Conservation (phyloP, 192 early-diverging fungal species). For the Spizellomyces punctatus region DNA sequence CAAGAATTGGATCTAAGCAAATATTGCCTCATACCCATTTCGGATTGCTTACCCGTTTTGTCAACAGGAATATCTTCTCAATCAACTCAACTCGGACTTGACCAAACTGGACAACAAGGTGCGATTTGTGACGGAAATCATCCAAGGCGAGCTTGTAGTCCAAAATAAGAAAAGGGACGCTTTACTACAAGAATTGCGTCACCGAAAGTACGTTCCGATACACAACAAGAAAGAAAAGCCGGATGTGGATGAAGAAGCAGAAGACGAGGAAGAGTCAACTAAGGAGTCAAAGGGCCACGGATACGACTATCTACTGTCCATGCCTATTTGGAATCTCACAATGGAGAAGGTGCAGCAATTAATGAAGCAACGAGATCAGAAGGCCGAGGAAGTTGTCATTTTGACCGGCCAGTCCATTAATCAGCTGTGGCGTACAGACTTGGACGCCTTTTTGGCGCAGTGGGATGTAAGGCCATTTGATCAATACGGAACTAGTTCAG, state of each 20-base stretch:
- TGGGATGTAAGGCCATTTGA: slow-evolving; percentile 63
- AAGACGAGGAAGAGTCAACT: slow-evolving; percentile 47
- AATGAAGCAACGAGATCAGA: slow-evolving; percentile 65
- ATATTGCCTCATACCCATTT: no score
- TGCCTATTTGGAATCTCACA: slow-evolving; percentile 91
- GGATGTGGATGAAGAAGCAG: slow-evolving; percentile 22
- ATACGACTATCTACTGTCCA: slow-evolving; percentile 87
- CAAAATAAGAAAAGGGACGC: slow-evolving; percentile 84
- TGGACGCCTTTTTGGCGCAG: slow-evolving; percentile 78
- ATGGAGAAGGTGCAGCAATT: slow-evolving; percentile 79
- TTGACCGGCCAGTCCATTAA: slow-evolving; percentile 66
- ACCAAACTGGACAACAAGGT: slow-evolving; percentile 74
- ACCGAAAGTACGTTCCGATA: slow-evolving; percentile 68
- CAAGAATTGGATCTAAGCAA: slow-evolving; percentile 11
- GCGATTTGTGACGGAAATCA: slow-evolving; percentile 89
- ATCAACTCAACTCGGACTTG: slow-evolving; percentile 32
- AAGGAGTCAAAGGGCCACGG: slow-evolving; percentile 34
- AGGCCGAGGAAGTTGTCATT: slow-evolving; percentile 68
- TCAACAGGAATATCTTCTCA: slow-evolving; percentile 14
- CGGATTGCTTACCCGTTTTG: neutral
- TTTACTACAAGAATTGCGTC: slow-evolving; percentile 72
- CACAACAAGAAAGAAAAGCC: slow-evolving; percentile 45
- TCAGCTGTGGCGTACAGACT: slow-evolving; percentile 83
- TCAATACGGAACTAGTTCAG: neutral
- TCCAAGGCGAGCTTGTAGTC: slow-evolving; percentile 77